phyloP scores from a whole-genome alignment of 805 yeast species.

The Monosporozyma servazzii region DNA sequence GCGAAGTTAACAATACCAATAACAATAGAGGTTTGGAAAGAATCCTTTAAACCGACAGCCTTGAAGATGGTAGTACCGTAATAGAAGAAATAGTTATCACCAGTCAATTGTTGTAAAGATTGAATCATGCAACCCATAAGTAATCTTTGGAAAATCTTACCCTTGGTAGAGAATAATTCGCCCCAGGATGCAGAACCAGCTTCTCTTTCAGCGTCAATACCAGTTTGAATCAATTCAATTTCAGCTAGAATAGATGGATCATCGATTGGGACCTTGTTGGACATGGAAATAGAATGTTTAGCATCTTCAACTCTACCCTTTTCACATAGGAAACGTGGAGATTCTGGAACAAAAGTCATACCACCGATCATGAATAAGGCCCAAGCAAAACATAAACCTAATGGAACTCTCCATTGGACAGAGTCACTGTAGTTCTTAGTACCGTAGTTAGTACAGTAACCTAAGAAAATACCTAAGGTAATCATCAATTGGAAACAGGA shows the following conservation, averaged over 20 bases:
- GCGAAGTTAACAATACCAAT: conserved; percentile 53
- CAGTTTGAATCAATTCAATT: conserved; percentile 48
- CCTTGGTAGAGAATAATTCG: conserved; percentile 44
- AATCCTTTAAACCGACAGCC: conserved; percentile 51
- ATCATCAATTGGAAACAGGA: too few relatives aligned
- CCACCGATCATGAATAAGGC: conserved; percentile 28
- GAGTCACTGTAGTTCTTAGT: conserved; percentile 49
- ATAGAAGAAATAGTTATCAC: conserved; percentile 61
- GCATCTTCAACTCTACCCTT: conserved; percentile 51
- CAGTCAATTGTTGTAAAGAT: conserved; percentile 61
- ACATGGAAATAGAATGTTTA: conserved; percentile 40
- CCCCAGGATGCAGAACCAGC: conserved; percentile 39
- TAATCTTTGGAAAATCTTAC: conserved; percentile 34
- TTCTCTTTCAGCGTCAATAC: conserved; percentile 43
- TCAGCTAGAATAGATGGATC: conserved; percentile 48
- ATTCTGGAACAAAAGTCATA: conserved; percentile 52
- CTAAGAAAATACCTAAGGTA: too few relatives aligned
- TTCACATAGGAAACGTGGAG: conserved; percentile 59
- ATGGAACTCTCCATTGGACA: conserved; percentile 64
- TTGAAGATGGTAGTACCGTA: conserved; percentile 54
- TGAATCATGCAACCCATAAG: conserved; percentile 48
- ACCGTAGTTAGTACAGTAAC: conserved; percentile 38
- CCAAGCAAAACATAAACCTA: conserved; percentile 46
- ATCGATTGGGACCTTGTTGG: conserved; percentile 46
- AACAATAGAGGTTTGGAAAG: conserved; percentile 50